These are phyloP conservation scores for Clarireedia monteithiana DNA, from an alignment of 2,329 filamentous ascomycete genomes.

Conservation along the genomic window DNA sequence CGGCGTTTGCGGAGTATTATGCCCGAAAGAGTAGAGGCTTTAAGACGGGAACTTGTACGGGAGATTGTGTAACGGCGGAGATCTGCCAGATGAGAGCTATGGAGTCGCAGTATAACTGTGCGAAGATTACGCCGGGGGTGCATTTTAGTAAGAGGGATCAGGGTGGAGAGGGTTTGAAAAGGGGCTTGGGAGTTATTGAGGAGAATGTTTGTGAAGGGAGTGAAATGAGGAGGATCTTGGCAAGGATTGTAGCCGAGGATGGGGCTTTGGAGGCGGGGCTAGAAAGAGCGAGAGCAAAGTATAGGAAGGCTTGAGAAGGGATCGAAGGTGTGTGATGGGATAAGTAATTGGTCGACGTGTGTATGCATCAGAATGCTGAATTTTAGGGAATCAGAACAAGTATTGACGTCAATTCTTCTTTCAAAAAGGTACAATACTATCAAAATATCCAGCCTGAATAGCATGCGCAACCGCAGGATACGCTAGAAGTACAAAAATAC, in stretches of 20 bases:
- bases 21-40: conserved; percentile 36
- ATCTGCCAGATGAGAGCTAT: conserved; percentile 47
- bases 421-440: background rate
- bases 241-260: conserved; percentile 5
- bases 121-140: conserved; percentile 11
- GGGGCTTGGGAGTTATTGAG: background rate
- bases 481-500: conserved; percentile 3
- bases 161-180: background rate
- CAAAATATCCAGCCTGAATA: background rate
- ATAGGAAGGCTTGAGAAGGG: background rate
- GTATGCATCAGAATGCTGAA: background rate
- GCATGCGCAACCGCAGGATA: conserved; percentile 5
- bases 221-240: conserved; percentile 5
- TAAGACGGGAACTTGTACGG: conserved; percentile 38
- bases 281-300: conserved; percentile 3
- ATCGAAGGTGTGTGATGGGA: too few species aligned
- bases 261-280: conserved; percentile 7
- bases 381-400: background rate
- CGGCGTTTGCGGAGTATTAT: conserved; percentile 40
- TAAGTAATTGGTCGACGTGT: too few species aligned
- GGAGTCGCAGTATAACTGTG: conserved; percentile 41
- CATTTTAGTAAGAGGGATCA: conserved; percentile 11
- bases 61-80: conserved; percentile 36
- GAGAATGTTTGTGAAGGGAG: conserved; percentile 8
- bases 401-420: background rate